A percentile compares a stretch with the other conserved stretches of the same genome.
Evolutionary conservation across 2,329 filamentous ascomycete species (phyloP).

Genomic region (Pseudogymnoascus sp.): DNA sequence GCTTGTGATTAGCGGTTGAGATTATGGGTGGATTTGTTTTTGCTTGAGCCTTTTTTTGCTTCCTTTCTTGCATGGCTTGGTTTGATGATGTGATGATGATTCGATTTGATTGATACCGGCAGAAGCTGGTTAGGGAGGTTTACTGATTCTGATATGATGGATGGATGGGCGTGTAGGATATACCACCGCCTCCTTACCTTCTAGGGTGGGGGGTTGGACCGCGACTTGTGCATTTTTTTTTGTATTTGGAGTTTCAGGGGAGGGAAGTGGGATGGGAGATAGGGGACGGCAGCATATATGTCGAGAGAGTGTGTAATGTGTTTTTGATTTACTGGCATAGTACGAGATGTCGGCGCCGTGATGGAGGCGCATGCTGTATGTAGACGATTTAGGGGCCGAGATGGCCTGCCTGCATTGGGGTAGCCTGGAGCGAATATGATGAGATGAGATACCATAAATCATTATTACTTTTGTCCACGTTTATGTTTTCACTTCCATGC

Average conservation of each 20-base stretch:
- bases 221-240: background rate
- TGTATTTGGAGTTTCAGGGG: background rate
- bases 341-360: background rate
- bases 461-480: background rate
- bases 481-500: background rate
- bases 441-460: background rate
- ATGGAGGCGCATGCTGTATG: background rate
- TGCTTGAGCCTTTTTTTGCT: background rate
- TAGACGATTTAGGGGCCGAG: background rate
- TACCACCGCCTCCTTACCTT: conserved; percentile 2
- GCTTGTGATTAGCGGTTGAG: background rate
- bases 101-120: background rate
- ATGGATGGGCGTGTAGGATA: conserved; percentile 7
- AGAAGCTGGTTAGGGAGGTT: background rate
- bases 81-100: conserved; percentile 6
- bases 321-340: background rate
- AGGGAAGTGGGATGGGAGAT: background rate
- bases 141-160: conserved; percentile 5
- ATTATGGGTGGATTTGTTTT: background rate
- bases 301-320: background rate
- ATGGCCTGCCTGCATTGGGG: background rate
- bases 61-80: background rate
- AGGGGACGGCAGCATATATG: background rate
- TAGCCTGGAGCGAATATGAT: background rate
- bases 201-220: conserved; percentile 2